These are phyloP conservation scores for Wickerhamomyces pijperi DNA, from an alignment of 805 yeast genomes.

Conservation along the genomic window DNA sequence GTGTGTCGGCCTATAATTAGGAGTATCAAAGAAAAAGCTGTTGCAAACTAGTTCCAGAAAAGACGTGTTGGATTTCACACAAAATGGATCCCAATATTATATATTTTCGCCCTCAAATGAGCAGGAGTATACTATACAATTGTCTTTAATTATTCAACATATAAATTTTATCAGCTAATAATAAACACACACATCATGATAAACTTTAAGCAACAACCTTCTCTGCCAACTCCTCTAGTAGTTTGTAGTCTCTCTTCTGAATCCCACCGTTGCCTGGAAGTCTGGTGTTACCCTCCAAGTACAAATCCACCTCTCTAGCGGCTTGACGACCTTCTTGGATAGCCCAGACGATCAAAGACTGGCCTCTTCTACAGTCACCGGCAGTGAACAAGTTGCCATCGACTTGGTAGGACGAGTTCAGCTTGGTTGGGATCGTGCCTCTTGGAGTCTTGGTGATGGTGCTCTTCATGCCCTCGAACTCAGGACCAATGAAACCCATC, in stretches of 20 bases:
- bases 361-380: slow-evolving; percentile 99
- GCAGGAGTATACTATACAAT: too few relatives aligned
- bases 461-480: slow-evolving; percentile 62
- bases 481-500: slow-evolving; percentile 98
- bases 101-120: too few relatives aligned
- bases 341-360: slow-evolving; percentile 97
- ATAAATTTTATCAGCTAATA: too few relatives aligned
- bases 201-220: too few relatives aligned
- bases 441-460: slow-evolving; percentile 54
- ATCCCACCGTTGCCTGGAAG: slow-evolving; percentile 93
- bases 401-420: slow-evolving; percentile 58
- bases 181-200: too few relatives aligned
- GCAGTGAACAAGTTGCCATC: slow-evolving; percentile 78
- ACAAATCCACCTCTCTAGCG: slow-evolving; percentile 85
- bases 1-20: too few relatives aligned
- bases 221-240: slow-evolving; percentile 62
- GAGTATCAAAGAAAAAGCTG: too few relatives aligned
- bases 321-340: slow-evolving; percentile 98
- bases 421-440: slow-evolving; percentile 60
- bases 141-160: too few relatives aligned
- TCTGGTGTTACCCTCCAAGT: slow-evolving; percentile 64
- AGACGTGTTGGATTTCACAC: too few relatives aligned
- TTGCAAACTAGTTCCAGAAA: too few relatives aligned
- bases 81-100: too few relatives aligned
- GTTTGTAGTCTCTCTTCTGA: slow-evolving; percentile 69